Percentiles rank a stretch among this genome's conserved stretches.
Conservation (phyloP, 305 asterid species). For the Fraxinus greggii region DNA sequence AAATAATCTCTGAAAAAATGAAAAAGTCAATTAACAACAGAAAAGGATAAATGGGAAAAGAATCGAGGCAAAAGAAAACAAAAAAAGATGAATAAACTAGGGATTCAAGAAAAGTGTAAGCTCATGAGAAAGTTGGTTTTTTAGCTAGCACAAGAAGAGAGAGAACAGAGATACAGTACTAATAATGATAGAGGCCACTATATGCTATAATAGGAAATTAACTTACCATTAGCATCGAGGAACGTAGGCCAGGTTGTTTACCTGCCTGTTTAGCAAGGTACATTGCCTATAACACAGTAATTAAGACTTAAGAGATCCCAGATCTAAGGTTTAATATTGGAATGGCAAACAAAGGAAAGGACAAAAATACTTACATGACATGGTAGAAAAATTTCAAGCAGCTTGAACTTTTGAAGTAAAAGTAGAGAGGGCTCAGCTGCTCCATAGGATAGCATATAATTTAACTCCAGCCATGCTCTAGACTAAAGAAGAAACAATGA, state of each 20-base stretch:
- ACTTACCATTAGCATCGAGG: constrained; percentile 76
- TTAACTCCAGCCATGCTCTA: constrained; percentile 70
- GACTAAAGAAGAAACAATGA: constrained; percentile 47
- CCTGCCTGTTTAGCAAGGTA: constrained; percentile 56
- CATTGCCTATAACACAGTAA: constrained; percentile 56
- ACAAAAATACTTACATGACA: constrained; percentile 61
- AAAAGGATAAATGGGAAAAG: neutral
- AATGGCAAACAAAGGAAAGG: neutral
- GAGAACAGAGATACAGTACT: constrained; percentile 4
- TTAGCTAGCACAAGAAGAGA: neutral
- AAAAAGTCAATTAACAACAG: constrained; percentile 20
- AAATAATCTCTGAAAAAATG: constrained; percentile 65
- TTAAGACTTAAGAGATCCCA: constrained; percentile 26
- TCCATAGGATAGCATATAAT: constrained; percentile 92
- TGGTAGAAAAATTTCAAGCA: constrained; percentile 75
- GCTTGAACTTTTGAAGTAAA: constrained; percentile 61
- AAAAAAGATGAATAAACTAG: neutral
- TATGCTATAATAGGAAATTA: constrained; percentile 19
- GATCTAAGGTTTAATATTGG: constrained; percentile 9
- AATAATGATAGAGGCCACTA: neutral
- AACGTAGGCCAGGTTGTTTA: constrained; percentile 34
- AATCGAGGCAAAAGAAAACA: neutral
- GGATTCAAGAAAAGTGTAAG: neutral
- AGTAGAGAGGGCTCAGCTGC: constrained; percentile 84
- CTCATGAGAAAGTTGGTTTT: neutral